Percentiles rank a stretch among this genome's conserved stretches.
Evolutionary conservation across 2,329 filamentous ascomycete genomes (phyloP).

Genomic region (Phoma sp.): DNA sequence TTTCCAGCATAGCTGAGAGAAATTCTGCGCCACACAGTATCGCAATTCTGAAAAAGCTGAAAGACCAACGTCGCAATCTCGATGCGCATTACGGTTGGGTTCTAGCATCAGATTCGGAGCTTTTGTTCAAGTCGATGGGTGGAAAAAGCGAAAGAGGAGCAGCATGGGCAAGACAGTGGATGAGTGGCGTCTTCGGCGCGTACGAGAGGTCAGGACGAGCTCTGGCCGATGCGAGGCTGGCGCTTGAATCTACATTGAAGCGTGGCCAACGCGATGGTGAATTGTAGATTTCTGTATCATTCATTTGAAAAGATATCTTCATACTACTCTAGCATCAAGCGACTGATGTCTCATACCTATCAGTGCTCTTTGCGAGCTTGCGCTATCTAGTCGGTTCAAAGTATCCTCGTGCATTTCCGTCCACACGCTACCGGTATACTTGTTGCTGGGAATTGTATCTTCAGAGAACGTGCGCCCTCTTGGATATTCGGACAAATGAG

Average conservation of each 20-base stretch:
- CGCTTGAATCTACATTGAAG: not conserved
- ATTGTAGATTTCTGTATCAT: not conserved
- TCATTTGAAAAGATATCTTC: not conserved
- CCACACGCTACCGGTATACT: constrained; percentile 15
- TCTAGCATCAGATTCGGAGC: not conserved
- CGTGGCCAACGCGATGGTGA: not conserved
- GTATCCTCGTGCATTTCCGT: constrained; percentile 17
- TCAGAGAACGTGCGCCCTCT: constrained; percentile 11
- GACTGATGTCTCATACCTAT: constrained; percentile 14
- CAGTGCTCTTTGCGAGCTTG: constrained; percentile 17
- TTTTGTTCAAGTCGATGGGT: constrained; percentile 1
- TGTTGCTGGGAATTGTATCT: not conserved
- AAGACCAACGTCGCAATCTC: not conserved
- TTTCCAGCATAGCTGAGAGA: not conserved
- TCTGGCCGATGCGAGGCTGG: not conserved
- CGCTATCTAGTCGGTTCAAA: constrained; percentile 9
- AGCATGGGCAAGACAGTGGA: constrained; percentile 1
- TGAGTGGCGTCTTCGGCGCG: not conserved
- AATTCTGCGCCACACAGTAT: not conserved
- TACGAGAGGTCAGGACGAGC: not conserved
- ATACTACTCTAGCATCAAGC: constrained; percentile 6
- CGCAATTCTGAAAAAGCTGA: not conserved
- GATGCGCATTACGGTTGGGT: constrained; percentile 9
- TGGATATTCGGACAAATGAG: constrained; percentile 14
- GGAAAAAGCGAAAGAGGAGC: not conserved